Base-by-base conservation (phyloP, 257 asterid species). In the Cruciata laevipes region DNA sequence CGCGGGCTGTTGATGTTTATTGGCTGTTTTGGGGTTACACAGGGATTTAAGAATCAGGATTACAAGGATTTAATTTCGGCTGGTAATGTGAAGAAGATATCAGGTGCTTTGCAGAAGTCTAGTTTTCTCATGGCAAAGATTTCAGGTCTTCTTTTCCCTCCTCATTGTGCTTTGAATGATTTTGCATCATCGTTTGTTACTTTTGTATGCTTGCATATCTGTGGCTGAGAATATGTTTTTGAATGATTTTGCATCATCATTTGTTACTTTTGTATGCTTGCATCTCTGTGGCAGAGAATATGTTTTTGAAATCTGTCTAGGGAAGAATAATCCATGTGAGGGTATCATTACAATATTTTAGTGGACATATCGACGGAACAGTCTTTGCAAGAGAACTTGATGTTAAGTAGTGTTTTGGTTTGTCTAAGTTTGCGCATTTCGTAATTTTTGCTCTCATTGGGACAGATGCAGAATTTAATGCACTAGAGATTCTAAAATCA, bases 1-100 rank as follows among this genome's bases (percentile, higher is more conserved):
- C 83, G 96, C 8, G 98, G 98, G 31, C 80, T 92, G 80, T 70
- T 92, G 61, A 60, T 89, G 80, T 82, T 89, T 57, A 72, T 92
- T 61, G 86, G 84, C 31, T 86, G 97, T 69, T 92, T 86, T 72
- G 97, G 96, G 65, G 66, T 86, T 25, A 90, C 93, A 14, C 17
- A 31, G 25, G 3, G 27, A 49, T 89, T 92, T 69, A 79, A 60
- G 74, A 68, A 35, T 77, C 89, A 80, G 64, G 95, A 92, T 69
- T 55, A 87, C 37, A 76, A 83, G 78, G 93, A 84, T 75, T 82
- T 91, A 84, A 63, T 82, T 76, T 72, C 77, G 21, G 82, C 81
- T 0, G 83, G 85, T 69, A 79, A 87, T 65, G 82, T 80, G 21
- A 87, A 82, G 82, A 95, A 83, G 81, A 83, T 89, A 69, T 71